Conservation (phyloP, 768 basidiomycete genomes). For the Infundibulicybe gibba region DNA sequence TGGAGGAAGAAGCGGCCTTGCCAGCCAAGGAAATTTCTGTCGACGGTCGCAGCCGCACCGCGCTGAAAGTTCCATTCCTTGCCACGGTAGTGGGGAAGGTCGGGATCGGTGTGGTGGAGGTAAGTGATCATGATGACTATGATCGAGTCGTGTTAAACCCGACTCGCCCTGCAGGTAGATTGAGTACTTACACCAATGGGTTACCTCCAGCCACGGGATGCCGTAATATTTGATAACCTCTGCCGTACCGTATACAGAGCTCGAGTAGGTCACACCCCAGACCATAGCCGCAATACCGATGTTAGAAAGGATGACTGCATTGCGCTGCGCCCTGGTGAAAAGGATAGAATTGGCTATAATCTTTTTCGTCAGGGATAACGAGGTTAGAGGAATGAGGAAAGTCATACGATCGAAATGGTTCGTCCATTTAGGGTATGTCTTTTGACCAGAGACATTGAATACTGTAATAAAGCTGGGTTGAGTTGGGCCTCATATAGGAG, state of each 20-base stretch:
- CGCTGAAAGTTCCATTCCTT: constrained; percentile 59
- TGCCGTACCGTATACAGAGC: constrained; percentile 30
- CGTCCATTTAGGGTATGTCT: constrained; percentile 56
- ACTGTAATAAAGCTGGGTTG: constrained; percentile 28
- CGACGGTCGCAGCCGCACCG: constrained; percentile 59
- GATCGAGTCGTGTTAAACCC: not conserved
- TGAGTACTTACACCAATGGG: constrained; percentile 46
- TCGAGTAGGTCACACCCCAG: constrained; percentile 31
- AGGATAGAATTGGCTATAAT: constrained; percentile 49
- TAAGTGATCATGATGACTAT: constrained; percentile 46
- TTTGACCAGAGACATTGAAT: constrained; percentile 61
- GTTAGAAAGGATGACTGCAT: constrained; percentile 53
- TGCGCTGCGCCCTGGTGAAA: constrained; percentile 49
- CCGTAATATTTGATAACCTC: constrained; percentile 46
- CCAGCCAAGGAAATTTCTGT: constrained; percentile 57
- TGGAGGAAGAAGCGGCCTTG: constrained; percentile 67
- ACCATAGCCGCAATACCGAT: constrained; percentile 50
- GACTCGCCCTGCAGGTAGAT: not conserved
- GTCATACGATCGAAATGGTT: constrained; percentile 62
- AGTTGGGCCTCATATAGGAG: not conserved
- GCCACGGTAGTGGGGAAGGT: constrained; percentile 54
- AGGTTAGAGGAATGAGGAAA: not conserved
- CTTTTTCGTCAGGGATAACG: not conserved
- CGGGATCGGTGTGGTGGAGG: constrained; percentile 62
- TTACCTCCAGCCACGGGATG: constrained; percentile 52